Evolutionary conservation across 1,284 basidiomycete genomes (phyloP).

Genomic region (Ceratobasidium sp.): DNA sequence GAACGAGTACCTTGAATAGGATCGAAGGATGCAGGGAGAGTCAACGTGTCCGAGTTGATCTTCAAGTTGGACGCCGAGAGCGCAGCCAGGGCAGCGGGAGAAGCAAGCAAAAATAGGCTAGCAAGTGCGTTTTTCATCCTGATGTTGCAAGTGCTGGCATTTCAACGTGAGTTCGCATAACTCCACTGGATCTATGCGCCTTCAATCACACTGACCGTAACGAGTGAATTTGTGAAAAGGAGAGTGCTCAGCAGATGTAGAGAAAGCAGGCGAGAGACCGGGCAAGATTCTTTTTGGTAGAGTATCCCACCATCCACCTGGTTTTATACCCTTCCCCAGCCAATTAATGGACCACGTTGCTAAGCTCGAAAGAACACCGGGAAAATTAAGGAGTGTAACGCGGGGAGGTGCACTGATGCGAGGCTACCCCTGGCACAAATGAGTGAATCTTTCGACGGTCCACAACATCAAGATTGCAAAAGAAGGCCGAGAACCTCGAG

Average conservation of each 20-base stretch:
- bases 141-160: neutral
- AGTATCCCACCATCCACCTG: neutral
- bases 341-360: too few relatives aligned
- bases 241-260: neutral
- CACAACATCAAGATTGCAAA: too few relatives aligned
- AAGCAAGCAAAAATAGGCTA: neutral
- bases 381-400: too few relatives aligned
- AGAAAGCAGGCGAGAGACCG: neutral
- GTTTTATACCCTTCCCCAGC: neutral
- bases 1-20: conserved; percentile 17
- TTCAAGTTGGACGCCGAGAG: conserved; percentile 20
- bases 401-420: too few relatives aligned
- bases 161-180: neutral
- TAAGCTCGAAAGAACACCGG: too few relatives aligned
- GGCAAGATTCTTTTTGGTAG: neutral
- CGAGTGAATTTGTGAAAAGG: neutral
- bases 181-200: too few relatives aligned
- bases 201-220: neutral
- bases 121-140: conserved; percentile 1
- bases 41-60: neutral
- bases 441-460: too few relatives aligned
- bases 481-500: too few relatives aligned
- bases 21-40: conserved; percentile 24
- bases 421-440: too few relatives aligned
- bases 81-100: conserved; percentile 12